These are phyloP conservation scores for Trypanosoma scelopori DNA, from an alignment of 208 protist species.

Conservation along the genomic window DNA sequence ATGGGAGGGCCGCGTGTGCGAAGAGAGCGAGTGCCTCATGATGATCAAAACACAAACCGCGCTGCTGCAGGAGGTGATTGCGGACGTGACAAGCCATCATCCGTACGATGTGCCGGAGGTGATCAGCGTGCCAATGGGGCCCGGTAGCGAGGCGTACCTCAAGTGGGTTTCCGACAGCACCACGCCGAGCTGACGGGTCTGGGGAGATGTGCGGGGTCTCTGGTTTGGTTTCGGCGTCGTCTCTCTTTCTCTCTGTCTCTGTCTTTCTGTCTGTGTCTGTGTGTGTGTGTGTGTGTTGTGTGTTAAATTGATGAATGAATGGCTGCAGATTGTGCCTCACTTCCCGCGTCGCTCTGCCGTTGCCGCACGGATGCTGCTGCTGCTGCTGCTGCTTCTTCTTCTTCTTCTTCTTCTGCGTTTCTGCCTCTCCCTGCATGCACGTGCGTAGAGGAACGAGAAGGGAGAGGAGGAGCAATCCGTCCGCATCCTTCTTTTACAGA, in stretches of 20 bases:
- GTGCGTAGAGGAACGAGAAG: too few species aligned
- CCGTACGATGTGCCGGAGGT: conserved; percentile 64
- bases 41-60: conserved; percentile 65
- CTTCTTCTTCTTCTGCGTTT: neutral
- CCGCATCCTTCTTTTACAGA: too few species aligned
- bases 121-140: conserved; percentile 37
- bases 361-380: too few species aligned
- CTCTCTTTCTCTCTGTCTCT: neutral
- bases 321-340: too few species aligned
- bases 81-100: conserved; percentile 34
- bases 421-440: neutral
- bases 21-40: conserved; percentile 50
- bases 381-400: neutral
- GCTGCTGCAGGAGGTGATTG: conserved; percentile 42
- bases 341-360: neutral
- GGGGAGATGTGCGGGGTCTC: neutral
- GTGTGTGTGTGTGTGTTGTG: neutral
- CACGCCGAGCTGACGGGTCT: neutral
- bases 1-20: conserved; percentile 46
- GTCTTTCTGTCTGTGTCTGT: neutral
- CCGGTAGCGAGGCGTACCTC: conserved; percentile 42
- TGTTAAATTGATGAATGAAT: neutral
- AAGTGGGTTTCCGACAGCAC: conserved; percentile 35
- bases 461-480: too few species aligned
- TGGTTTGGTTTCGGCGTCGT: neutral